These are phyloP conservation scores for Sarocladium strictum DNA, from an alignment of 2,329 filamentous ascomycete genomes.

Conservation along the genomic window DNA sequence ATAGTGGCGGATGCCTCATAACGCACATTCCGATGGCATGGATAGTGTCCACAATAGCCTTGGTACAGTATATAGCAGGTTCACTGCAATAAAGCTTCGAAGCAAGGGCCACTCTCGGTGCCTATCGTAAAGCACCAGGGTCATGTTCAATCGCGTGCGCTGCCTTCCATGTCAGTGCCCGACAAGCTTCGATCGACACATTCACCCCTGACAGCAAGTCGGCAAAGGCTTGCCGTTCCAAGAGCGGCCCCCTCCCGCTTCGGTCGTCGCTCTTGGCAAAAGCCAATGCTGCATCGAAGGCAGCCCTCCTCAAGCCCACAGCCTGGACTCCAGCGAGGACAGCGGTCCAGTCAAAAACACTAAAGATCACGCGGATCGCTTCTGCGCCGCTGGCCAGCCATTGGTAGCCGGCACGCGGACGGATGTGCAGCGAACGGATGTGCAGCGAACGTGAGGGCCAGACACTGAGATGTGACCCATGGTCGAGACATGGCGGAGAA, in stretches of 20 bases:
- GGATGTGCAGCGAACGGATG: constrained; percentile 37
- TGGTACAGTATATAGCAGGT: constrained; percentile 38
- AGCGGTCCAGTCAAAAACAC: constrained; percentile 36
- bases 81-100: constrained; percentile 48
- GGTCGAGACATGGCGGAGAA: constrained; percentile 38
- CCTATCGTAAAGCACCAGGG: constrained; percentile 29
- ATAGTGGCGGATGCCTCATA: too few relatives aligned
- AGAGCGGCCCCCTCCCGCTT: constrained; percentile 36
- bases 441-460: constrained; percentile 43
- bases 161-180: constrained; percentile 47
- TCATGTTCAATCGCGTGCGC: constrained; percentile 36
- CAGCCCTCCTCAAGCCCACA: constrained; percentile 45
- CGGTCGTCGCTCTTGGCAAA: constrained; percentile 43
- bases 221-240: constrained; percentile 43
- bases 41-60: constrained; percentile 42
- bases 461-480: constrained; percentile 41
- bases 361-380: constrained; percentile 27
- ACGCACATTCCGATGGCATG: constrained; percentile 44
- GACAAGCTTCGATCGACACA: constrained; percentile 42
- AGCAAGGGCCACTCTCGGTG: constrained; percentile 39
- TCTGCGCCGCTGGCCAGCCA: constrained; percentile 20
- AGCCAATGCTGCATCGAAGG: constrained; percentile 43
- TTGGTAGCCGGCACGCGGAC: constrained; percentile 41
- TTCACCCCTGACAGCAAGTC: constrained; percentile 47
- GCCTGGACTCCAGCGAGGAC: constrained; percentile 49